Evolutionary conservation across 192 early-diverging fungal species (phyloP).

Genomic region (Podila verticillata): DNA sequence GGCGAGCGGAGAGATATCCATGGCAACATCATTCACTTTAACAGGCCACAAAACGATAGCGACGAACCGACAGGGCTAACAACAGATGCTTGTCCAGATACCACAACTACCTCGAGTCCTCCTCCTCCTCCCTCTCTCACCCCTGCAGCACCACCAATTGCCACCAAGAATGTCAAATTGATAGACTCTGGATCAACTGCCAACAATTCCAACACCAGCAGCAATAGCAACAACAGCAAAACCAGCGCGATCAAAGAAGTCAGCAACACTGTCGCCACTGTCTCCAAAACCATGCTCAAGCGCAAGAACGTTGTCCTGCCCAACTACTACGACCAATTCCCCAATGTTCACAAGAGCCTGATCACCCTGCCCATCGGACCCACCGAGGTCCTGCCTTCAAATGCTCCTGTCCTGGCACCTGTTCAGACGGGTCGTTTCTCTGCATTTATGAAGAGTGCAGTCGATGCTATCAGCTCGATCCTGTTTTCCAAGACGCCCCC

Average conservation of each 20-base stretch:
- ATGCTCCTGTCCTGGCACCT: background rate
- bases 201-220: background rate
- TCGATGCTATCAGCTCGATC: constrained; percentile 13
- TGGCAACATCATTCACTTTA: constrained; percentile 18
- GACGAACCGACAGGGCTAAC: no score
- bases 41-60: background rate
- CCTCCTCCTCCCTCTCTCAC: background rate
- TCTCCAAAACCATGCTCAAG: constrained; percentile 22
- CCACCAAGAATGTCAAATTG: background rate
- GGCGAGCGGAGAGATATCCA: constrained; percentile 25
- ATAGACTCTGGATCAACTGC: background rate
- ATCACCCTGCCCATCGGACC: constrained; percentile 25
- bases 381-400: background rate
- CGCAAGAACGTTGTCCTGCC: constrained; percentile 19
- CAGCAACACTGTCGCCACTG: constrained; percentile 2
- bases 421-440: background rate
- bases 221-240: background rate
- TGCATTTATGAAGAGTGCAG: constrained; percentile 4
- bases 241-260: background rate
- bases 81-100: background rate
- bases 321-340: constrained; percentile 45
- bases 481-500: background rate
- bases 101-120: background rate
- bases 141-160: background rate
- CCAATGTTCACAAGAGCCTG: constrained; percentile 22